Evolutionary conservation across 352 stramenopile species (phyloP).

Genomic region (Thraustotheca clavata): DNA sequence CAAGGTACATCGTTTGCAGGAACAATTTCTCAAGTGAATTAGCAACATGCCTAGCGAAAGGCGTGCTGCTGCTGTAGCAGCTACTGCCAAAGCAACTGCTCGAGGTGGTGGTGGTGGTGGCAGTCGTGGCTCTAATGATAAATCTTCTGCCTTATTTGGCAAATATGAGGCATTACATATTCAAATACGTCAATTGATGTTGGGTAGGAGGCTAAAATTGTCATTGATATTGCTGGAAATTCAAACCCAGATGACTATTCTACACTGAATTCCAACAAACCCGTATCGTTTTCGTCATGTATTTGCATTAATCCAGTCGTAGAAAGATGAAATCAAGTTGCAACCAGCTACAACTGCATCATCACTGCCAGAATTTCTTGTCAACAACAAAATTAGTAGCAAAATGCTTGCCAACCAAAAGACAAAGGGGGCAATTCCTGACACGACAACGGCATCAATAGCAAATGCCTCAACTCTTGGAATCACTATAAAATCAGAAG

Average conservation of each 20-base stretch:
- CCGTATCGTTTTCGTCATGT: constrained; percentile 22
- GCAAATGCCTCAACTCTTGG: not conserved
- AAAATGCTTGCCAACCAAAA: constrained; percentile 80
- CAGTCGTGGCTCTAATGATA: not conserved
- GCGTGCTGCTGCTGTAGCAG: constrained; percentile 54
- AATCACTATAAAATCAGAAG: constrained; percentile 25
- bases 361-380: constrained; percentile 66
- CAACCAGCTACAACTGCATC: constrained; percentile 29
- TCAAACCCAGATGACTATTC: constrained; percentile 80
- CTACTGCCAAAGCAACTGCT: constrained; percentile 36
- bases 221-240: constrained; percentile 75
- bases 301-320: not conserved
- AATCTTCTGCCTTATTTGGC: constrained; percentile 8
- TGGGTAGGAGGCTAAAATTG: constrained; percentile 63
- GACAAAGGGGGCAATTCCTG: constrained; percentile 24
- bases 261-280: constrained; percentile 54
- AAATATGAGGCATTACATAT: not conserved
- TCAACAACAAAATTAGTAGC: constrained; percentile 78
- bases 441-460: not conserved
- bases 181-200: not conserved
- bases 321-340: constrained; percentile 21
- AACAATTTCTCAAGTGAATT: not conserved
- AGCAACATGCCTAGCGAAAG: constrained; percentile 84
- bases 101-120: constrained; percentile 37
- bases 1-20: constrained; percentile 32